Base-by-base conservation (phyloP, 257 asterid genomes). In the Ocimum tenuiflorum region DNA sequence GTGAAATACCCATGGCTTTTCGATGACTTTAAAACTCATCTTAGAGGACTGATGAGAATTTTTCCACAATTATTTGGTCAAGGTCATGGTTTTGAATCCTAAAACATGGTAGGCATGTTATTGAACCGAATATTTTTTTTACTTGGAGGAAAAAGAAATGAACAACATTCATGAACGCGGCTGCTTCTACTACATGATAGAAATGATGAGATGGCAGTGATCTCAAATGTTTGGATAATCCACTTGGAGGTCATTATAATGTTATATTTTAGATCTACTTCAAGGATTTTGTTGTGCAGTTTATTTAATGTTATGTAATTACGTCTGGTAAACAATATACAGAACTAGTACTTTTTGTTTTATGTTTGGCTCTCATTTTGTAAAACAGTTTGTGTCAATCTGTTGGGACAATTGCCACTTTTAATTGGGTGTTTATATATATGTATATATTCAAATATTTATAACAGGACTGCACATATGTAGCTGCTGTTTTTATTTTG, bases 171-270 rank as follows among this genome's bases (percentile, higher is more conserved):
- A 64, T 6, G 46, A 43, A 17, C 27, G 45, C 54, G 63, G 23
- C 18, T 57, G n/a, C 69, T 47, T 39, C 29, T 17, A 52, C 10
- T 11, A 35, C 17, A 39, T 18, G n/a, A 48, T 43, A 45, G n/a
- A 19, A 61, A 35, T 60, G 60, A 45, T 43, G 73, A n/a, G n/a
- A n/a, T n/a, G n/a, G n/a, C n/a, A n/a, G n/a, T 31, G 55, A 42
- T 45, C 23, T 42, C 3, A 58, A 29, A 41, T 39, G 19, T 48
- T 24, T 3, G 13, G 33, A 31, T 23, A 23, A 9, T 38, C 41
- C 23, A 4, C 68, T 63, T 39, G 10, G 47, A 47, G 72, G 27
- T 50, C 42, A 10, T 47, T 63, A 15, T 22, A 43, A 63, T 54
- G 53, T 63, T 46, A 15, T 10, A 4, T 20, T 38, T 49, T 42